These are phyloP conservation scores for Buddleja alternifolia DNA, from an alignment of 257 asterid genomes.

Conservation along the genomic window DNA sequence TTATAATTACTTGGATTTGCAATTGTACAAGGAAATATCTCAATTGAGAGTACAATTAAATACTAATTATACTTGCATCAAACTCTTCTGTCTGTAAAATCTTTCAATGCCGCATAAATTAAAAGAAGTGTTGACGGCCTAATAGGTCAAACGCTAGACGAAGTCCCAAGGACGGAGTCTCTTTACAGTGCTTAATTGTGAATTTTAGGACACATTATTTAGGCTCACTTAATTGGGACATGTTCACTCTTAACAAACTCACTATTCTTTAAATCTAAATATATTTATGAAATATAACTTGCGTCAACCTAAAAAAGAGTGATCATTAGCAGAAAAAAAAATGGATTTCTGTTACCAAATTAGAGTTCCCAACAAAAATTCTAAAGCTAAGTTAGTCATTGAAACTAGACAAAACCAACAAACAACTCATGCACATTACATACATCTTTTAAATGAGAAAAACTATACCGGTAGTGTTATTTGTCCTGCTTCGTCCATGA, in stretches of 20 bases:
- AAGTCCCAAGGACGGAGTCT: not conserved
- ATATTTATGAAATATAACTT: conserved; percentile 22
- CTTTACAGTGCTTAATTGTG: not conserved
- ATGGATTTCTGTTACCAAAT: not conserved
- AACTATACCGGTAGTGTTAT: conserved; percentile 82
- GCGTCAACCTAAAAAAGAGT: not conserved
- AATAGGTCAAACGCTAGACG: not conserved
- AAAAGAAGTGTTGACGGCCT: not conserved
- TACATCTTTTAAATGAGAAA: not conserved
- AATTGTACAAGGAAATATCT: not conserved
- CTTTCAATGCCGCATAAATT: conserved; percentile 4
- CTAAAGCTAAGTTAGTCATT: not conserved
- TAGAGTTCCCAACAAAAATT: not conserved
- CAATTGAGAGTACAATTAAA: not conserved
- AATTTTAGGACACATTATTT: not conserved
- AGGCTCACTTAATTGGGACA: not conserved
- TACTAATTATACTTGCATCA: conserved; percentile 5
- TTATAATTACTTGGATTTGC: not conserved
- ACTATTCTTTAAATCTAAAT: not conserved
- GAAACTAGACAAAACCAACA: conserved; percentile 6
- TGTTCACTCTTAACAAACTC: not conserved
- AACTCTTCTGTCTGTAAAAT: not conserved
- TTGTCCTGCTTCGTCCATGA: conserved; percentile 99
- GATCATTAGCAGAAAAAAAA: not conserved
- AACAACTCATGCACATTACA: conserved; percentile 12